A percentile compares a stretch with the other conserved stretches of the same genome.
Evolutionary conservation across 306 rosid species (phyloP).

Genomic region (Cicer pinnatifidum): DNA sequence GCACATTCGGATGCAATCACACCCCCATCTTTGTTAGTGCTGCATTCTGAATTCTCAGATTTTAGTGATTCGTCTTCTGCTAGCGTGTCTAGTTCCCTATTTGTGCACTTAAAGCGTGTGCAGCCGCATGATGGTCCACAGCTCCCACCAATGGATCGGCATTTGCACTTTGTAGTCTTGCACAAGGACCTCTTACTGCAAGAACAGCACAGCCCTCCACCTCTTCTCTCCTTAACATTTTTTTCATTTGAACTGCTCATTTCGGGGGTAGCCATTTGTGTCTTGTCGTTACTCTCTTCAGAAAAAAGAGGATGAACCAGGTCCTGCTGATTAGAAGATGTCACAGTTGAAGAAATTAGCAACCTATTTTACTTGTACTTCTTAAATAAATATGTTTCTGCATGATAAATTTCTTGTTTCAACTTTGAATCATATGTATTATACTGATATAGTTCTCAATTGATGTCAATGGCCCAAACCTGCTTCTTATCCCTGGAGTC

Average conservation of each 20-base stretch:
- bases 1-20: constrained; percentile 60
- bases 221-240: constrained; percentile 45
- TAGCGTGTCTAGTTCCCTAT: constrained; percentile 52
- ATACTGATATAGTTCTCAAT: constrained; percentile 14
- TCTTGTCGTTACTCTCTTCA: constrained; percentile 53
- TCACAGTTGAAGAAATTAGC: constrained; percentile 29
- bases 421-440: constrained; percentile 17
- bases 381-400: neutral
- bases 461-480: constrained; percentile 59
- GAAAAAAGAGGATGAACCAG: constrained; percentile 51
- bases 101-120: constrained; percentile 68
- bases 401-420: neutral
- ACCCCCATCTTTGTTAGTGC: constrained; percentile 37
- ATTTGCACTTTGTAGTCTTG: constrained; percentile 83
- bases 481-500: constrained; percentile 50
- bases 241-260: constrained; percentile 45
- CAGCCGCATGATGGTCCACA: constrained; percentile 88
- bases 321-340: constrained; percentile 52
- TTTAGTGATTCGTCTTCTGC: constrained; percentile 46
- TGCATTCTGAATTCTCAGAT: constrained; percentile 49
- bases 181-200: constrained; percentile 83
- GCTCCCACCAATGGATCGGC: constrained; percentile 78
- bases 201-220: constrained; percentile 69
- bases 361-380: neutral
- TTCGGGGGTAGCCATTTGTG: constrained; percentile 49